Evolutionary conservation across 768 basidiomycete genomes (phyloP).

Genomic region (Termitomyces sp.): DNA sequence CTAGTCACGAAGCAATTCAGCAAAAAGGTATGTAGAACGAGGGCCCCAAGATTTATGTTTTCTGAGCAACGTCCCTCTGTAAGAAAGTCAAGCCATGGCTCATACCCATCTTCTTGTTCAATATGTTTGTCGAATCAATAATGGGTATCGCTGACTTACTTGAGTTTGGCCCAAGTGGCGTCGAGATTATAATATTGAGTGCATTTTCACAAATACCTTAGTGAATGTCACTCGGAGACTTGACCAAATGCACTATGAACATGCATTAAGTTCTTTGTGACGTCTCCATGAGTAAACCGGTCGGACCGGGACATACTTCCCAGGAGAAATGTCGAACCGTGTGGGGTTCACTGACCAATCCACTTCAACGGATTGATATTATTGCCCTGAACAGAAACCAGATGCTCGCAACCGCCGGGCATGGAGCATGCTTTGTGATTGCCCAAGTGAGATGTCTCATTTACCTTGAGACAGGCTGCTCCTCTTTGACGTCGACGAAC

Average conservation of each 20-base stretch:
- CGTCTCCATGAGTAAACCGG: not conserved
- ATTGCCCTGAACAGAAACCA: not conserved
- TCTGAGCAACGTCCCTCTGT: not conserved
- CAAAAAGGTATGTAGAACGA: not conserved
- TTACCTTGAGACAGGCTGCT: not conserved
- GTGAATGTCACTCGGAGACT: not conserved
- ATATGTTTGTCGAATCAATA: not conserved
- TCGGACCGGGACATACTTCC: not conserved
- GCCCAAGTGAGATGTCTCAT: conserved; percentile 6
- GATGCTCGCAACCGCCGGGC: not conserved
- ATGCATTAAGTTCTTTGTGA: not conserved
- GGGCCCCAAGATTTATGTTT: not conserved
- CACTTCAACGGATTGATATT: not conserved
- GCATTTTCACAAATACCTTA: not conserved
- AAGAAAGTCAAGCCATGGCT: not conserved
- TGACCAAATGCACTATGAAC: not conserved
- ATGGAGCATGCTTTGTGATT: not conserved
- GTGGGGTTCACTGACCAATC: not conserved
- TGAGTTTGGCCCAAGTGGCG: not conserved
- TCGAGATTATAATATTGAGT: not conserved
- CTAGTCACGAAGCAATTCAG: not conserved
- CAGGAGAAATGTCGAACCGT: not conserved
- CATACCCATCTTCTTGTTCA: not conserved
- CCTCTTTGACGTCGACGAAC: not conserved
- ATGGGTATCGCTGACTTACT: not conserved